Evolutionary conservation across 106 monocot genomes (phyloP).

Genomic region (Posidonia australis): DNA sequence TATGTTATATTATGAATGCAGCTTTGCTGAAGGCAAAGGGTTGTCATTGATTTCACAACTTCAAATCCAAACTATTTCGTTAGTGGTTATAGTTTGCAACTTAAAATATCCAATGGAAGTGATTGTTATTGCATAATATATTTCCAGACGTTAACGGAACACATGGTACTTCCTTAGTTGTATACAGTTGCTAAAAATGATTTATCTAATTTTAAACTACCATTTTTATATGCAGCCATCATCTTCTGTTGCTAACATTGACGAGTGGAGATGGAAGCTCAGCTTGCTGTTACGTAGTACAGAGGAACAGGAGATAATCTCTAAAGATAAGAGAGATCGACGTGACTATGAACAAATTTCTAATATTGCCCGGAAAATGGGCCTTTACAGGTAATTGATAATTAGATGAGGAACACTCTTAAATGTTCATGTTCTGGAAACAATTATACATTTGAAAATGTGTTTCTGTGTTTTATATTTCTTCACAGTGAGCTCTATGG

Average conservation of each 20-base stretch:
- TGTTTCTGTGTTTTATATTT: background rate
- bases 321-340: constrained; percentile 84
- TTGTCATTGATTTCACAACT: too few species aligned
- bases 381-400: constrained; percentile 62
- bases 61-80: too few species aligned
- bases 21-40: too few species aligned
- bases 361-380: constrained; percentile 81
- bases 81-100: too few species aligned
- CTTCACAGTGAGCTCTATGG: constrained; percentile 64
- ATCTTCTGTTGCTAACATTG: constrained; percentile 93
- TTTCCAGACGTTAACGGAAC: background rate
- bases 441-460: background rate
- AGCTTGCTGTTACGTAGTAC: constrained; percentile 74
- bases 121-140: background rate
- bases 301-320: constrained; percentile 87
- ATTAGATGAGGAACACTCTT: background rate
- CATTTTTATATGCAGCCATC: constrained; percentile 38
- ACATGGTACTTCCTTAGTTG: background rate
- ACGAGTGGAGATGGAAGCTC: constrained; percentile 99
- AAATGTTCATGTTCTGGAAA: background rate
- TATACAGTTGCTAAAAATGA: background rate
- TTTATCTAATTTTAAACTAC: background rate
- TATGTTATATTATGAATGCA: too few species aligned
- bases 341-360: constrained; percentile 98
- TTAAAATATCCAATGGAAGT: too few species aligned